These are phyloP conservation scores for Populus alba DNA, from an alignment of 345 rosid species.

Conservation along the genomic window DNA sequence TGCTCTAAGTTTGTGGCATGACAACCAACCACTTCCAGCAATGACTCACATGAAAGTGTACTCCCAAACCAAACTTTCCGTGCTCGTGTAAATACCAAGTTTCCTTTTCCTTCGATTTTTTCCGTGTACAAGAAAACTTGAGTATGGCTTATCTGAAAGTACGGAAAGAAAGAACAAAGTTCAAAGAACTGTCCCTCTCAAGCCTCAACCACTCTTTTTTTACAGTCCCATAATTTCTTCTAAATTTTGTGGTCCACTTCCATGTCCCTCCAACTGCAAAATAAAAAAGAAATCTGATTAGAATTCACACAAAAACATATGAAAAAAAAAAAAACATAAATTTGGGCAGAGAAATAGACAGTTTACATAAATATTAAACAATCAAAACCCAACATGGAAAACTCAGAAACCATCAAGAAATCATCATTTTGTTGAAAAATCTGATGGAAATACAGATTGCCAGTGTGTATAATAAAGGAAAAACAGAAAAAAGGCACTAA, in stretches of 20 bases:
- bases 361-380: background rate
- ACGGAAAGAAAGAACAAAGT: slow-evolving; percentile 7
- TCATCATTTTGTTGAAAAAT: background rate
- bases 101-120: background rate
- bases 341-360: background rate
- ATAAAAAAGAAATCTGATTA: slow-evolving; percentile 4
- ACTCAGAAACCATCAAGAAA: background rate
- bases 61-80: background rate
- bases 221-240: background rate
- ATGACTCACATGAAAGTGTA: slow-evolving; percentile 27
- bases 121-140: slow-evolving; percentile 1
- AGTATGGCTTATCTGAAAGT: slow-evolving; percentile 19
- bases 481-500: background rate
- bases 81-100: background rate
- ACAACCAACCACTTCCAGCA: slow-evolving; percentile 21
- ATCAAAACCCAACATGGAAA: background rate
- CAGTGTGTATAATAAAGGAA: background rate
- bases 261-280: slow-evolving; percentile 26
- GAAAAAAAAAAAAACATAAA: background rate
- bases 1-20: background rate
- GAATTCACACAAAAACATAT: background rate
- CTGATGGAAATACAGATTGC: background rate
- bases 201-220: slow-evolving; percentile 19
- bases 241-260: slow-evolving; percentile 25
- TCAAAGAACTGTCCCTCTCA: slow-evolving; percentile 16